phyloP scores from a whole-genome alignment of 495 filamentous ascomycete species.

The Aspergillus cristatus region DNA sequence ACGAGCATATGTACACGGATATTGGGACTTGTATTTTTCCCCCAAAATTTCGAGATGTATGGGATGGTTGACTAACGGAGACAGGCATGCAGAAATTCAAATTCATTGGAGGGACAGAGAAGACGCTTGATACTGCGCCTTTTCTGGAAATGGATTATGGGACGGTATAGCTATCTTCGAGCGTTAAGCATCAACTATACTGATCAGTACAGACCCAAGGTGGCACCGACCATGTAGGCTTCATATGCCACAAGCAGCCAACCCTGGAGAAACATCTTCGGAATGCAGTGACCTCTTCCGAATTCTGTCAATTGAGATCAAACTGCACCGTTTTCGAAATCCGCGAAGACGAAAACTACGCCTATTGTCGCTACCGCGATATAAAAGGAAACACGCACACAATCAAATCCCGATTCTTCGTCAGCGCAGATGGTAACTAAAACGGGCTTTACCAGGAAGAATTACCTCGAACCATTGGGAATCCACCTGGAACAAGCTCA shows the following conservation, averaged over 20 bases:
- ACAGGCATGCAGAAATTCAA: conserved; percentile 18
- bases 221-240: conserved; percentile 26
- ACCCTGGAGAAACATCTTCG: conserved; percentile 18
- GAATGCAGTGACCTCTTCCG: conserved; percentile 12
- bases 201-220: conserved; percentile 29
- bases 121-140: conserved; percentile 11
- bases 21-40: conserved; percentile 19
- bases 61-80: not conserved
- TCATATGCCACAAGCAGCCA: conserved; percentile 25
- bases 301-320: conserved; percentile 25
- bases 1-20: conserved; percentile 26
- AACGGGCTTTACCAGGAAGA: conserved; percentile 38
- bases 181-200: no score
- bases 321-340: conserved; percentile 22
- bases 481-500: conserved; percentile 30
- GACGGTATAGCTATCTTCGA: conserved; percentile 11
- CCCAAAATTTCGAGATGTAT: no score
- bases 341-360: conserved; percentile 18
- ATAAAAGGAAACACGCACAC: conserved; percentile 9
- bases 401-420: conserved; percentile 29
- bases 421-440: conserved; percentile 47
- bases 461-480: conserved; percentile 37
- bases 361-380: conserved; percentile 28
- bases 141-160: conserved; percentile 21
- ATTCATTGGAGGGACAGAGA: conserved; percentile 17